A percentile compares a stretch with the other conserved stretches of the same genome.
Evolutionary conservation across 2,329 filamentous ascomycete species (phyloP).

Genomic region (Byssoonygena ceratinophila): DNA sequence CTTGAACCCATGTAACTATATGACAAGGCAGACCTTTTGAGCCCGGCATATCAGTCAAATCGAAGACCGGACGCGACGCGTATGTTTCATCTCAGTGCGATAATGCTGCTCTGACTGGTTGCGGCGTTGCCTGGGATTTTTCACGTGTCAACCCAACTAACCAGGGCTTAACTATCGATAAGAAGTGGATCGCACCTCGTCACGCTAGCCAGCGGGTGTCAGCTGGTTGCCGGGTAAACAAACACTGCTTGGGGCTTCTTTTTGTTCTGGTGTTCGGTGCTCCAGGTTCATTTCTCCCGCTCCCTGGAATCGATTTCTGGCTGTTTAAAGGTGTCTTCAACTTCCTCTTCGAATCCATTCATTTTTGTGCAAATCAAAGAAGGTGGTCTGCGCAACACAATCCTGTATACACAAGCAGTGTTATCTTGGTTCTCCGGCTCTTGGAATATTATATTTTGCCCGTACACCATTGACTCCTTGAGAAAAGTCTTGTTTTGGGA

Average conservation of each 20-base stretch:
- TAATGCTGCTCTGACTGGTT: background rate
- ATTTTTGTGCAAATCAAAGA: background rate
- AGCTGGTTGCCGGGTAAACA: slow-evolving; percentile 17
- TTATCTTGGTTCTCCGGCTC: background rate
- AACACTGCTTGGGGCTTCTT: slow-evolving; percentile 13
- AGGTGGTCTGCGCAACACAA: background rate
- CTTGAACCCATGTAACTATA: background rate
- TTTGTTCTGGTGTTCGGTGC: slow-evolving; percentile 5
- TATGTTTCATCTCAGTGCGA: slow-evolving; percentile 4
- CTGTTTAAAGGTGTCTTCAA: background rate
- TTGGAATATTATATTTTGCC: background rate
- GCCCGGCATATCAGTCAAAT: background rate
- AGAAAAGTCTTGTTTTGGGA: background rate
- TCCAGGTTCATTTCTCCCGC: background rate
- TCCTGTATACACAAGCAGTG: background rate
- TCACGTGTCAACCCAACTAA: background rate
- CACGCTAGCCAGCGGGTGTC: background rate
- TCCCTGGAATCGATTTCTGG: background rate
- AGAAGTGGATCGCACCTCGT: background rate
- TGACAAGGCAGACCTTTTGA: background rate
- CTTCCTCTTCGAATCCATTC: background rate
- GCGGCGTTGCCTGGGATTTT: background rate
- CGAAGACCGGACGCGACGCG: slow-evolving; percentile 7
- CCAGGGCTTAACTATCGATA: slow-evolving; percentile 10
- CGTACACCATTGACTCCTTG: too few relatives aligned